These are phyloP conservation scores for Xylaria scruposa DNA, from an alignment of 495 filamentous ascomycete genomes.

Conservation along the genomic window DNA sequence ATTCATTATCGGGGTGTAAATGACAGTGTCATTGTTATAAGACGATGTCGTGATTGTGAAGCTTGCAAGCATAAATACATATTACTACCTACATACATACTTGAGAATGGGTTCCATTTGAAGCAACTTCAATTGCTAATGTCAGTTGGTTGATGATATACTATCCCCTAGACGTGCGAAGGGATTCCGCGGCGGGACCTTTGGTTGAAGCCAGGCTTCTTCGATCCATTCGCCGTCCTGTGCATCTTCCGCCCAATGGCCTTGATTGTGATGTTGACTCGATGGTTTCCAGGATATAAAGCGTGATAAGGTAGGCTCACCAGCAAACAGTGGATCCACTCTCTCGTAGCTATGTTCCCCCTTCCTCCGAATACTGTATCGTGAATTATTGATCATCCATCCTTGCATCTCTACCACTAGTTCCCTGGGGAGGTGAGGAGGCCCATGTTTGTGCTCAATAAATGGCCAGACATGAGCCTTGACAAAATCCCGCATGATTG, in stretches of 20 bases:
- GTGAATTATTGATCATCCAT: not conserved
- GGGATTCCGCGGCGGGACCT: not conserved
- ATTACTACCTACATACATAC: not conserved
- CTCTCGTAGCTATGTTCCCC: not conserved
- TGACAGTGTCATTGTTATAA: not conserved
- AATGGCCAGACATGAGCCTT: not conserved
- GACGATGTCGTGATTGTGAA: not conserved
- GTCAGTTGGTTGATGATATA: not conserved
- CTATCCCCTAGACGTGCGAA: not conserved
- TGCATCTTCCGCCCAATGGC: not conserved
- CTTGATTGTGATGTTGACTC: not conserved
- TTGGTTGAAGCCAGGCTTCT: not conserved
- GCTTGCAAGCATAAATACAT: not conserved
- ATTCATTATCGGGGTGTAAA: not conserved
- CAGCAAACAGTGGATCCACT: not conserved
- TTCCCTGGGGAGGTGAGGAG: not conserved
- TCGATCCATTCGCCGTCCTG: slow-evolving; percentile 11
- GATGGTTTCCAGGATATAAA: not conserved
- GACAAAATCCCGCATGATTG: not conserved
- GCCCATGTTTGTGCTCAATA: not conserved
- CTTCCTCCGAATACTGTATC: not conserved
- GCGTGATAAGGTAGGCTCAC: not conserved
- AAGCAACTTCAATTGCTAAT: not conserved
- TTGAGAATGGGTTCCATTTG: not conserved
- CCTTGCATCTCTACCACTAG: slow-evolving; percentile 1